Conservation (phyloP, 1,284 basidiomycete species). For the Marasmius oreades region DNA sequence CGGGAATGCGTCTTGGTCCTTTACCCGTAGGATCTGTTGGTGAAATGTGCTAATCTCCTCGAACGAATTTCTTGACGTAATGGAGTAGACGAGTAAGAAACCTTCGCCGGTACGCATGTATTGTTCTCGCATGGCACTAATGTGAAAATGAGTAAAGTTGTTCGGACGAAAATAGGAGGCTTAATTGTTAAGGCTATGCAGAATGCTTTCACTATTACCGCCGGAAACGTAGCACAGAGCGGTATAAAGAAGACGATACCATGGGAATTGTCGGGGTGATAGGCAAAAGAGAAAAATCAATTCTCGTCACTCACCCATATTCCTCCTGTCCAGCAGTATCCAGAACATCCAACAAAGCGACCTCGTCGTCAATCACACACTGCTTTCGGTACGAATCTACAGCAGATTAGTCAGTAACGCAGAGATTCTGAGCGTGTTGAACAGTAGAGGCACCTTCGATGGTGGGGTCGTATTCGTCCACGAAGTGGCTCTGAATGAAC, state of each 20-base stretch:
- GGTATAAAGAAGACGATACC: conserved; percentile 2
- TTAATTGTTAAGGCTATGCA: neutral
- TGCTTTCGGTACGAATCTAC: conserved; percentile 94
- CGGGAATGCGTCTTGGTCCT: conserved; percentile 97
- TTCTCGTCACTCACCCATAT: conserved; percentile 74
- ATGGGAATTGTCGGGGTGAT: conserved; percentile 1
- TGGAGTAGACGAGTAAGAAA: conserved; percentile 98
- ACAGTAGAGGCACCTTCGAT: conserved; percentile 68
- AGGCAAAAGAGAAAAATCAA: conserved; percentile 11
- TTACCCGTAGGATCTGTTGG: conserved; percentile 94
- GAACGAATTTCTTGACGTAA: conserved; percentile 97
- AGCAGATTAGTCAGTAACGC: conserved; percentile 4
- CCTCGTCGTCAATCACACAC: conserved; percentile 96
- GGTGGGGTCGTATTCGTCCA: conserved; percentile 98
- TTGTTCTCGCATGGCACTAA: conserved; percentile 94
- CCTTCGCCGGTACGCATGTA: conserved; percentile 99
- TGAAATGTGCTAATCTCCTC: conserved; percentile 98
- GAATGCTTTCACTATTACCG: neutral
- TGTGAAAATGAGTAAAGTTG: conserved; percentile 2
- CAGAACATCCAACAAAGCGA: conserved; percentile 94
- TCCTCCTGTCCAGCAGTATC: conserved; percentile 99
- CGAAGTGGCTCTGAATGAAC: conserved; percentile 97
- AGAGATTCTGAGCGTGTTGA: neutral
- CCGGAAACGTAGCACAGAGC: neutral
- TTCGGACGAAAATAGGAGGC: neutral